phyloP scores from a whole-genome alignment of 2,329 filamentous ascomycete species.

The Helminthosporium solani region DNA sequence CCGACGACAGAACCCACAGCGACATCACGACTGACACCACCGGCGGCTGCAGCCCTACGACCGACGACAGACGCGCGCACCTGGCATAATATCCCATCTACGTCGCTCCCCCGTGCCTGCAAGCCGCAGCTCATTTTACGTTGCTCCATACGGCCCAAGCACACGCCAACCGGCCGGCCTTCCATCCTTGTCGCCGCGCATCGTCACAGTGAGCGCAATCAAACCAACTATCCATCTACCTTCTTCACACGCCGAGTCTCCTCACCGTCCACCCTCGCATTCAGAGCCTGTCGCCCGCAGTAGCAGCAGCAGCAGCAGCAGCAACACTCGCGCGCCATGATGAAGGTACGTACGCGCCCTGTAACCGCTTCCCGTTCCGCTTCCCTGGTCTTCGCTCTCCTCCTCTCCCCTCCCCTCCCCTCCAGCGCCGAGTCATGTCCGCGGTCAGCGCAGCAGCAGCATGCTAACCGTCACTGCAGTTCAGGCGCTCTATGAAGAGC shows the following conservation, averaged over 20 bases:
- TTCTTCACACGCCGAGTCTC: conserved; percentile 1
- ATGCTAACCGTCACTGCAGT: conserved; percentile 40
- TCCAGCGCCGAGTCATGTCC: conserved; percentile 21
- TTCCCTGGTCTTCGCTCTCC: not conserved
- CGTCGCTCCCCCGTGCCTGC: too few species aligned
- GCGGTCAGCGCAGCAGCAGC: too few species aligned
- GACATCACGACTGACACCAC: not conserved
- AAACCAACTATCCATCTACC: conserved; percentile 7
- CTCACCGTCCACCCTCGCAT: not conserved
- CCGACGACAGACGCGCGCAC: conserved; percentile 1
- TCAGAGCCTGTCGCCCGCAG: conserved; percentile 5
- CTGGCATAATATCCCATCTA: too few species aligned
- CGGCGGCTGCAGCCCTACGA: conserved; percentile 13
- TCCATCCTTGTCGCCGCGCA: conserved; percentile 18
- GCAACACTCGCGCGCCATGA: conserved; percentile 13
- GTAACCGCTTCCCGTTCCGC: too few species aligned
- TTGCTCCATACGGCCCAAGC: conserved; percentile 14
- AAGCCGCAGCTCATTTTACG: conserved; percentile 19
- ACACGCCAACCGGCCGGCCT: conserved; percentile 22
- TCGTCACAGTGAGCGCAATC: conserved; percentile 13
- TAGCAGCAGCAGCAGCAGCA: too few species aligned
- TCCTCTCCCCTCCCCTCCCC: conserved; percentile 8
- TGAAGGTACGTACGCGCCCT: conserved; percentile 29
- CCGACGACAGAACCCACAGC: not conserved
- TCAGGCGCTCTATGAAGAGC: conserved; percentile 86